Percentiles rank a stretch among this genome's conserved stretches.
phyloP scores from a whole-genome alignment of 352 stramenopile species.

The Blastocystis sp. region DNA sequence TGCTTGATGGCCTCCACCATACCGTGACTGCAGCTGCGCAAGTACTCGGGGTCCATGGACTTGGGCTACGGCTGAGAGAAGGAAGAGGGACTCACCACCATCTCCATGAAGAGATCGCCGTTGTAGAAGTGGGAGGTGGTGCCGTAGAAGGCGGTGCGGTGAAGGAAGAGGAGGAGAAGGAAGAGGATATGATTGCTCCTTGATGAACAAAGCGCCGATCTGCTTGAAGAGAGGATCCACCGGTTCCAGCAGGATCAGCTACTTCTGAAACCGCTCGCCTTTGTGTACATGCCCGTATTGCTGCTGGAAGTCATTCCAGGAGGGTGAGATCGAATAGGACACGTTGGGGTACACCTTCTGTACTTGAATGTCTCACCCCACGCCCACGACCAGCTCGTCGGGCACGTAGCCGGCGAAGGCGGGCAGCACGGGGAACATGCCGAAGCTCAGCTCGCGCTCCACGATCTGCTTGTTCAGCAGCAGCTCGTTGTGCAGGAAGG shows the following conservation, averaged over 20 bases:
- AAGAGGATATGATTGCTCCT: slow-evolving; percentile 16
- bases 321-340: slow-evolving; percentile 2
- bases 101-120: slow-evolving; percentile 71
- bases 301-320: slow-evolving; percentile 8
- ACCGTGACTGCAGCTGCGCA: not conserved
- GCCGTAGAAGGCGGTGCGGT: not conserved
- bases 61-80: not conserved
- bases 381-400: slow-evolving; percentile 75
- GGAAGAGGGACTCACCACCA: slow-evolving; percentile 44
- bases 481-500: slow-evolving; percentile 78
- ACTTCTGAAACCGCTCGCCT: slow-evolving; percentile 75
- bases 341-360: slow-evolving; percentile 30
- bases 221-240: slow-evolving; percentile 40
- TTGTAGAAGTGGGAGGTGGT: slow-evolving; percentile 59
- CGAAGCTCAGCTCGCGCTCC: slow-evolving; percentile 79
- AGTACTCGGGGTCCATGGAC: not conserved
- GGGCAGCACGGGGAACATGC: slow-evolving; percentile 82
- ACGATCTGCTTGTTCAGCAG: slow-evolving; percentile 76
- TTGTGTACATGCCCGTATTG: not conserved
- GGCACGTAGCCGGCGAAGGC: slow-evolving; percentile 82
- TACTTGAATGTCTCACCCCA: not conserved
- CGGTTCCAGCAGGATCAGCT: slow-evolving; percentile 22
- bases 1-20: not conserved
- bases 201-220: slow-evolving; percentile 43
- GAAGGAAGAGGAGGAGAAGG: not conserved